Evolutionary conservation across 225 moss, liverwort and hornwort genomes (phyloP).

Genomic region (Polytrichum commune): DNA sequence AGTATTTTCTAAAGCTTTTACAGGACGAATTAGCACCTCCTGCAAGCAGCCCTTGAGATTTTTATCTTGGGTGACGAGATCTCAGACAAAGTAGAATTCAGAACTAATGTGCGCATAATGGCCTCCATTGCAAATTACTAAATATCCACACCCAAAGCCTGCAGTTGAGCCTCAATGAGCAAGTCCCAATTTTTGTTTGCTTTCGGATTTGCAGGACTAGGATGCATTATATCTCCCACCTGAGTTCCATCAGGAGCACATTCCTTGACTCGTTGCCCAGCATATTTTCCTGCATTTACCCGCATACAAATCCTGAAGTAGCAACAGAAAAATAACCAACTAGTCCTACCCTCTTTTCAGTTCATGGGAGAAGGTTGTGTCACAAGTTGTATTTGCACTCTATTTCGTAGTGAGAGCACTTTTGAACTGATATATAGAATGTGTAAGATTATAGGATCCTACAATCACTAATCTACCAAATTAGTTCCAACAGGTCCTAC

Average conservation of each 20-base stretch:
- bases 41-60: too few species aligned
- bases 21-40: too few species aligned
- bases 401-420: background rate
- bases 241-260: constrained; percentile 38
- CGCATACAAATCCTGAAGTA: background rate
- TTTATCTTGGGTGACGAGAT: too few species aligned
- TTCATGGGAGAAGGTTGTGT: too few species aligned
- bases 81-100: too few species aligned
- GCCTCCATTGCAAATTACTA: constrained; percentile 12
- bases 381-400: background rate
- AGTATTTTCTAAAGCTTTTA: too few species aligned
- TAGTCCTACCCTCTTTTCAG: too few species aligned
- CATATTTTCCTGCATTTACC: constrained; percentile 52
- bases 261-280: constrained; percentile 34
- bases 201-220: constrained; percentile 63
- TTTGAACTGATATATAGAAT: background rate
- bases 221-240: constrained; percentile 57
- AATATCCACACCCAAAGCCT: constrained; percentile 40
- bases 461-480: too few species aligned
- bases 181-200: constrained; percentile 63
- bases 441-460: too few species aligned
- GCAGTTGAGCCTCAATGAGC: constrained; percentile 49
- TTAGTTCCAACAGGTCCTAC: too few species aligned
- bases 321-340: too few species aligned
- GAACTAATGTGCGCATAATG: too few species aligned